Percentiles rank a stretch among this genome's conserved stretches.
Evolutionary conservation across 768 basidiomycete genomes (phyloP).

Genomic region (Vishniacozyma victoriae): DNA sequence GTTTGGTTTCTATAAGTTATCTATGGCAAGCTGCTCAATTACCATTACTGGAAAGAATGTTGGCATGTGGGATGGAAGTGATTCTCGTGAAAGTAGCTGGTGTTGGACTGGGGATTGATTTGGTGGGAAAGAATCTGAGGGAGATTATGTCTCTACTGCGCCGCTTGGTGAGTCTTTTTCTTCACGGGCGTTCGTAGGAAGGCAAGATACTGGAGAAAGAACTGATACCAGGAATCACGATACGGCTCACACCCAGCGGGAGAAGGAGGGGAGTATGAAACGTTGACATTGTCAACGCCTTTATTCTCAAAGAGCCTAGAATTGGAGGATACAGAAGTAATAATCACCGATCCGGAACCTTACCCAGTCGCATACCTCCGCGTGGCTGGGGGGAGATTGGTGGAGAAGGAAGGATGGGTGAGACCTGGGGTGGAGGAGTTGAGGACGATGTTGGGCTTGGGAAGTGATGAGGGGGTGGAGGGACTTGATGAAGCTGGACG

Average conservation of each 20-base stretch:
- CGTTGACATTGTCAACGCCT: conserved; percentile 80
- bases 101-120: conserved; percentile 69
- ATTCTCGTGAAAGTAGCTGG: conserved; percentile 94
- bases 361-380: conserved; percentile 88
- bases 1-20: conserved; percentile 72
- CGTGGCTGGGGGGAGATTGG: conserved; percentile 63
- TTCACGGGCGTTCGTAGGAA: background rate
- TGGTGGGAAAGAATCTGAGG: conserved; percentile 70
- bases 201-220: too few species aligned
- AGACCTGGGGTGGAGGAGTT: conserved; percentile 23
- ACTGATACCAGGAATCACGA: conserved; percentile 58
- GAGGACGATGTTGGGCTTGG: conserved; percentile 33
- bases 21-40: conserved; percentile 90
- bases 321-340: conserved; percentile 63
- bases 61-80: conserved; percentile 65
- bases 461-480: conserved; percentile 7
- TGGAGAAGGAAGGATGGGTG: conserved; percentile 51
- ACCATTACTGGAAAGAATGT: conserved; percentile 82
- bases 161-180: conserved; percentile 58
- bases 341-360: conserved; percentile 56
- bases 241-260: conserved; percentile 94
- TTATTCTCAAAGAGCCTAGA: conserved; percentile 72
- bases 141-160: conserved; percentile 68
- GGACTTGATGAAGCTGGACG: conserved; percentile 51
- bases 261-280: conserved; percentile 98